These are phyloP conservation scores for Erythrophleum ivorense DNA, from an alignment of 331 rosid species.

Conservation along the genomic window DNA sequence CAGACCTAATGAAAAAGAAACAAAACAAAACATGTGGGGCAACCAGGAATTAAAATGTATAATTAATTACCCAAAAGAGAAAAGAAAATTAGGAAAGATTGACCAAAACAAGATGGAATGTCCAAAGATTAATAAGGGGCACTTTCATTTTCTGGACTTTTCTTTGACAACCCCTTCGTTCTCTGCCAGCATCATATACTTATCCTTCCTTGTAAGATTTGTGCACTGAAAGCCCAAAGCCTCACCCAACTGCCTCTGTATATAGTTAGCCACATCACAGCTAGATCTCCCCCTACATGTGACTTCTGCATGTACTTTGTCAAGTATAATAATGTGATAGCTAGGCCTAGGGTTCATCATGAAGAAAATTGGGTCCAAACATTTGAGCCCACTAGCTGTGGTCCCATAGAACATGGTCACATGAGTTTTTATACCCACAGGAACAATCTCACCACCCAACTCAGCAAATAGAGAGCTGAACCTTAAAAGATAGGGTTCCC, in stretches of 20 bases:
- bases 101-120: background rate
- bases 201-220: slow-evolving; percentile 73
- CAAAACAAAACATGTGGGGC: background rate
- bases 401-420: slow-evolving; percentile 95
- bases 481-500: slow-evolving; percentile 85
- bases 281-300: slow-evolving; percentile 57
- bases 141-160: slow-evolving; percentile 28
- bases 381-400: slow-evolving; percentile 85
- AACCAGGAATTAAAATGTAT: background rate
- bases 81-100: background rate
- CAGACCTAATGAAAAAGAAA: too few relatives aligned
- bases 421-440: slow-evolving; percentile 69
- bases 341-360: slow-evolving; percentile 86
- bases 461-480: slow-evolving; percentile 92
- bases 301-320: slow-evolving; percentile 49
- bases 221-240: slow-evolving; percentile 89
- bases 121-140: background rate
- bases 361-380: slow-evolving; percentile 83
- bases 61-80: background rate
- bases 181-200: slow-evolving; percentile 93
- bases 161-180: slow-evolving; percentile 73
- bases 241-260: slow-evolving; percentile 63
- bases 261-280: slow-evolving; percentile 75
- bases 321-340: slow-evolving; percentile 64
- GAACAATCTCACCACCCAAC: slow-evolving; percentile 78